Percentiles rank a stretch among this genome's conserved stretches.
These are phyloP conservation scores for Corchorus capsularis DNA, from an alignment of 345 rosid genomes.

Conservation along the genomic window DNA sequence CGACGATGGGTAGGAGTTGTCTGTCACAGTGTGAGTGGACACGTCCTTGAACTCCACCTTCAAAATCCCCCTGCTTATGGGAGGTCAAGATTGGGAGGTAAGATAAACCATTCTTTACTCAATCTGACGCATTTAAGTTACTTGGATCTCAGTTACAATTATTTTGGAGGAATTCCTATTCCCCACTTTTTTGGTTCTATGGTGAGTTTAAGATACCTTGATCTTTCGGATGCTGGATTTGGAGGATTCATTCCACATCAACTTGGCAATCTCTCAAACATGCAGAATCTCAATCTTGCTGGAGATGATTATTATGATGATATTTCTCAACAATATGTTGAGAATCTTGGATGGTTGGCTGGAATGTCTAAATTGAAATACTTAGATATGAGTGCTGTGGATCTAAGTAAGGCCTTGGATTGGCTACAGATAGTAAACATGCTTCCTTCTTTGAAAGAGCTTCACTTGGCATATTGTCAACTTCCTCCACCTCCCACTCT, in stretches of 20 bases:
- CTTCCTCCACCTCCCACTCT: conserved; percentile 32
- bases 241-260: conserved; percentile 31
- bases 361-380: conserved; percentile 38
- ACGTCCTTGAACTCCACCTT: conserved; percentile 23
- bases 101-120: conserved; percentile 29
- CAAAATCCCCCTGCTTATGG: background rate
- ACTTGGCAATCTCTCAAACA: conserved; percentile 4
- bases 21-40: conserved; percentile 23
- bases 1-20: conserved; percentile 21
- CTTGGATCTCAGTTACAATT: conserved; percentile 35
- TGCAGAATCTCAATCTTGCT: too few species aligned
- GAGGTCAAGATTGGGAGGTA: conserved; percentile 23
- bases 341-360: conserved; percentile 32
- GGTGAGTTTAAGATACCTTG: conserved; percentile 22
- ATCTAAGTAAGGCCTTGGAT: conserved; percentile 33
- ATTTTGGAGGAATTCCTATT: conserved; percentile 27
- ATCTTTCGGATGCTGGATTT: conserved; percentile 30
- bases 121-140: conserved; percentile 13
- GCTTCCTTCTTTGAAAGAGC: conserved; percentile 39
- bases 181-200: conserved; percentile 32
- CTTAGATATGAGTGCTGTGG: conserved; percentile 38
- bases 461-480: conserved; percentile 31
- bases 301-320: conserved; percentile 10
- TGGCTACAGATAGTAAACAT: conserved; percentile 41
- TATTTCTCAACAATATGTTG: conserved; percentile 13